Evolutionary conservation across 148 eudicot species (phyloP).

Genomic region (Gaultheria prostrata): DNA sequence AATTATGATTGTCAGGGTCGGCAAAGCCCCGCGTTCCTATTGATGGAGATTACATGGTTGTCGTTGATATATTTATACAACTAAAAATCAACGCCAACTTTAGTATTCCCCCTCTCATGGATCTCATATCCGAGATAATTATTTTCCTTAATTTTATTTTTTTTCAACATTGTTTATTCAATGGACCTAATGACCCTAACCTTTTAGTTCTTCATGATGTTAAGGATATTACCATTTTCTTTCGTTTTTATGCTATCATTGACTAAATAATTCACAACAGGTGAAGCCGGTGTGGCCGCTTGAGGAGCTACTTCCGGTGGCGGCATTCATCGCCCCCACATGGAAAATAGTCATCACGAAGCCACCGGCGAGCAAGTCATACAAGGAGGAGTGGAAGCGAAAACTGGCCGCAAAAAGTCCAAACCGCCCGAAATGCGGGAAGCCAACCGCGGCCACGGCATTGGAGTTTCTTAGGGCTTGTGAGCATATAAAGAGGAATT

Average conservation of each 20-base stretch:
- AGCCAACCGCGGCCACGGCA: conserved; percentile 30
- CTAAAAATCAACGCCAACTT: no score
- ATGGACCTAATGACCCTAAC: background rate
- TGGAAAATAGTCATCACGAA: conserved; percentile 33
- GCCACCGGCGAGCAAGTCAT: conserved; percentile 26
- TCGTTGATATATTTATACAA: no score
- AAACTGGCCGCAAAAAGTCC: conserved; percentile 31
- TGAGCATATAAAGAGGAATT: conserved; percentile 23
- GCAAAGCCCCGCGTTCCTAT: no score
- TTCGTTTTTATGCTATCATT: background rate
- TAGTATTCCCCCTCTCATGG: no score
- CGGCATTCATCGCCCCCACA: conserved; percentile 32
- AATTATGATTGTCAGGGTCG: no score
- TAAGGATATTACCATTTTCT: background rate
- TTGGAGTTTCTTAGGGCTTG: conserved; percentile 34
- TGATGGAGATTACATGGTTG: no score
- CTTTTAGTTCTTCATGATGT: background rate
- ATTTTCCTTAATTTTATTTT: no score
- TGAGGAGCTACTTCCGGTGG: conserved; percentile 37
- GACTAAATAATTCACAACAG: background rate
- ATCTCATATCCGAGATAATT: no score
- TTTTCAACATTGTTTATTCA: no score
- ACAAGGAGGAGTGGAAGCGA: conserved; percentile 43
- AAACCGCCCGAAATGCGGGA: conserved; percentile 17
- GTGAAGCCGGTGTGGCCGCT: conserved; percentile 40